Evolutionary conservation across 2,329 filamentous ascomycete genomes (phyloP).

Genomic region (Aspergillus ibericus): DNA sequence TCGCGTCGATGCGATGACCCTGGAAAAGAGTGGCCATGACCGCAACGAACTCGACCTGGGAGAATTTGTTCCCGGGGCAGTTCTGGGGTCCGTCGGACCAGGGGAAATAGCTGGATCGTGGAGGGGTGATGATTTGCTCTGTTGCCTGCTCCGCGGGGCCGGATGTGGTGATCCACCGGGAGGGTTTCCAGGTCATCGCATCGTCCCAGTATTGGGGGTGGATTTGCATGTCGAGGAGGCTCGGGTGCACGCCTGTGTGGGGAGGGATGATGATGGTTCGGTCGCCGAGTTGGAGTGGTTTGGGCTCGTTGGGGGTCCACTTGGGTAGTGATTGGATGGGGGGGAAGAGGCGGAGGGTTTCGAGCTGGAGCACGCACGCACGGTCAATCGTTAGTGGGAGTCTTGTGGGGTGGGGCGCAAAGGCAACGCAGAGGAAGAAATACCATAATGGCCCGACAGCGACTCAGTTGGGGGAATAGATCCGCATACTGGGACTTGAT

Average conservation of each 20-base stretch:
- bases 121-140: background rate
- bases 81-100: slow-evolving; percentile 9
- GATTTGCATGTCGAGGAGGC: slow-evolving; percentile 1
- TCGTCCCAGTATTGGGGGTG: slow-evolving; percentile 4
- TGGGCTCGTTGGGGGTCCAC: background rate
- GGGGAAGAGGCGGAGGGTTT: slow-evolving; percentile 10
- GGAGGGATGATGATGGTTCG: background rate
- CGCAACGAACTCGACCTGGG: slow-evolving; percentile 7
- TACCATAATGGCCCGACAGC: slow-evolving; percentile 3
- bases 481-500: background rate
- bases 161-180: background rate
- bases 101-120: background rate
- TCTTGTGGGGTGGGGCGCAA: no score
- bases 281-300: background rate
- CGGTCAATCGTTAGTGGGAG: background rate
- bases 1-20: background rate
- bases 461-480: background rate
- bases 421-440: accelerated
- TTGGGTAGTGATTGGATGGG: slow-evolving; percentile 5
- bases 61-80: slow-evolving; percentile 5
- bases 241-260: background rate
- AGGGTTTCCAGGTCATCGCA: background rate
- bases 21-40: slow-evolving; percentile 3
- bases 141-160: background rate
- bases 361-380: background rate